phyloP scores from a whole-genome alignment of 2,329 filamentous ascomycete species.

The Diaporthe amygdali region DNA sequence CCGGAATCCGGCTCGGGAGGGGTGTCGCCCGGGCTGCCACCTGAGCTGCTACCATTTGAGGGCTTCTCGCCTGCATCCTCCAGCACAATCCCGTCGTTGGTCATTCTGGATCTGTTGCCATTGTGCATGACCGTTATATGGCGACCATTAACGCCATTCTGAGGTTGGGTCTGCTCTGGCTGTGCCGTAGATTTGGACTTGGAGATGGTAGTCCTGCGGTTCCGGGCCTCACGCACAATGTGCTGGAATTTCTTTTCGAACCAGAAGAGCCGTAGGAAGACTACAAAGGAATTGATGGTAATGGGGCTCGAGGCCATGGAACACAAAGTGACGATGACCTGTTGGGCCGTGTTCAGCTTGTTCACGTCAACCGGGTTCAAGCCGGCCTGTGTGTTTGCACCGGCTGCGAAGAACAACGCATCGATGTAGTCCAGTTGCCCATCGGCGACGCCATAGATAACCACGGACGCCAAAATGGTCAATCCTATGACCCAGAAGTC shows the following conservation, averaged over 20 bases:
- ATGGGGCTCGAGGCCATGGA: slow-evolving; percentile 82
- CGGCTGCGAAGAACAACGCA: slow-evolving; percentile 85
- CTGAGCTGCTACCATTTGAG: slow-evolving; percentile 26
- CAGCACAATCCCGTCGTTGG: slow-evolving; percentile 64
- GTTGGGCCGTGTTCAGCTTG: slow-evolving; percentile 71
- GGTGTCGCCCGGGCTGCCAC: slow-evolving; percentile 14
- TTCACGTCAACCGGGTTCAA: slow-evolving; percentile 82
- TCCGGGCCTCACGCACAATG: slow-evolving; percentile 75
- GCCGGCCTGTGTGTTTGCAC: slow-evolving; percentile 88
- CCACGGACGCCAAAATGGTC: slow-evolving; percentile 75
- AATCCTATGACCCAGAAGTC: slow-evolving; percentile 82
- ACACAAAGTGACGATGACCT: slow-evolving; percentile 74
- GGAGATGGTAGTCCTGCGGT: slow-evolving; percentile 67
- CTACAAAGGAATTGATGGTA: slow-evolving; percentile 82
- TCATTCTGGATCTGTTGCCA: slow-evolving; percentile 59
- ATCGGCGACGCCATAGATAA: slow-evolving; percentile 68
- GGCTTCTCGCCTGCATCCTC: slow-evolving; percentile 41
- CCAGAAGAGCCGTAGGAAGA: slow-evolving; percentile 94
- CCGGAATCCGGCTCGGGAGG: slow-evolving; percentile 10
- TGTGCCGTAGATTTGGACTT: slow-evolving; percentile 61
- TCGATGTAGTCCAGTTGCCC: slow-evolving; percentile 79
- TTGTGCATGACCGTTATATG: slow-evolving; percentile 70
- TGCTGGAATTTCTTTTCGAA: slow-evolving; percentile 96
- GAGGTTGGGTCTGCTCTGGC: slow-evolving; percentile 52
- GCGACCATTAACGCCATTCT: slow-evolving; percentile 69